Evolutionary conservation across 2,329 filamentous ascomycete genomes (phyloP), one percentile per base, ranked within the genome.

Genomic region (Fusarium guadeloupense): DNA sequence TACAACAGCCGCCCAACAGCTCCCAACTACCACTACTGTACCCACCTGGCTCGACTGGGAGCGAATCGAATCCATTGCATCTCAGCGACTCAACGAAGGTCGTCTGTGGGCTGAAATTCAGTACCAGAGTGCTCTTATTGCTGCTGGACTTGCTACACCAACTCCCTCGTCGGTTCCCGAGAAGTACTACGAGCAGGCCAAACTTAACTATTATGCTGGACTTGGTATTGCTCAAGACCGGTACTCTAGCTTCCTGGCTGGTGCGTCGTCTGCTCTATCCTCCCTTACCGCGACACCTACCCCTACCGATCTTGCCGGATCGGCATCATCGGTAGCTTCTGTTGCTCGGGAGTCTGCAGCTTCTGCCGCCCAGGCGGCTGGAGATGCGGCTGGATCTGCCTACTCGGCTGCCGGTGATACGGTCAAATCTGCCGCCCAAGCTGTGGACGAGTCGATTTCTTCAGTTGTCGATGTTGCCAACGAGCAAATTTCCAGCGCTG

Each of bases 181-280:
- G 74, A 88, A 76, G 80, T 84, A 81, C 76, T 85, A 78, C 71
- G 85, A 80, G 71, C 88, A 81, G 78, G 89, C 84, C 39, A 84
- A 81, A 65, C 76, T 83, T 65, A 84, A 86, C 70, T 94, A 94
- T 74, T 93, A 92, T 67, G 89, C 92, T 62, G 91, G 89, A 10
- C 75, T 95, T 20, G 92, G 92, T 23, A 75, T 92, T 38, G 92
- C 92, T 1, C 89, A 96, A 69, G 91, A 88, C 37, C 86, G 89
- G 31, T 95, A 95, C 73, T 87, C 88, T 6, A 88, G 89, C 43
- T 94, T 95, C 69, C 64, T 95, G 3, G 81, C 82, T 12, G 87
- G 88, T 5, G 91, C 90, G 8, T 92, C 89, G 9, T 86, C 84
- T 30, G 90, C 88, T 17, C 79, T 92, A 34, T 88, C 85, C 50